phyloP scores from a whole-genome alignment of 2,329 filamentous ascomycete species.

The Lecanicillium sp. region DNA sequence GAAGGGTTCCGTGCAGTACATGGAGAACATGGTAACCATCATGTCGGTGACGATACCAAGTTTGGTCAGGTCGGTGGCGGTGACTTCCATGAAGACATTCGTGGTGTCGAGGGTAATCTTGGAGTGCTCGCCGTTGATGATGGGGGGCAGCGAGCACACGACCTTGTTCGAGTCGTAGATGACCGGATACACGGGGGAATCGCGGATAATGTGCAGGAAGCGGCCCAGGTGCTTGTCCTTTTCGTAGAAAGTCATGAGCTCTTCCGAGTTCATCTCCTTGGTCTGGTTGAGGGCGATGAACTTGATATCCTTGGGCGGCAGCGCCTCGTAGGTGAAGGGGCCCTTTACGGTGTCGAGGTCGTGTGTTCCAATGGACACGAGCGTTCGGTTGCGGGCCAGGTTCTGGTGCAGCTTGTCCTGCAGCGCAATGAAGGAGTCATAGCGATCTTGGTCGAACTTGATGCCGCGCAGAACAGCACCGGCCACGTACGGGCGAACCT shows the following conservation, averaged over 20 bases:
- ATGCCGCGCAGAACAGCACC: constrained; percentile 84
- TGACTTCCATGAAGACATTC: constrained; percentile 96
- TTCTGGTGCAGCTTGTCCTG: constrained; percentile 99
- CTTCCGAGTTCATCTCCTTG: constrained; percentile 75
- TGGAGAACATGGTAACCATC: constrained; percentile 94
- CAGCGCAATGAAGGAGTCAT: constrained; percentile 94
- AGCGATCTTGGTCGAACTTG: constrained; percentile 83
- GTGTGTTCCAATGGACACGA: constrained; percentile 97
- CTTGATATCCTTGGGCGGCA: constrained; percentile 83
- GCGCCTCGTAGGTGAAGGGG: constrained; percentile 93
- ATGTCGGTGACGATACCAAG: constrained; percentile 93
- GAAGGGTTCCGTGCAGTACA: constrained; percentile 81
- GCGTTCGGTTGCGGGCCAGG: constrained; percentile 80
- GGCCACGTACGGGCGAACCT: constrained; percentile 81
- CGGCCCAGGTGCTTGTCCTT: constrained; percentile 86
- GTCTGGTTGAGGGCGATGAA: constrained; percentile 89
- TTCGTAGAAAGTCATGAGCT: constrained; percentile 94
- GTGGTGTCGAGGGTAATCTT: constrained; percentile 89
- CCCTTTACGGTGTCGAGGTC: constrained; percentile 90
- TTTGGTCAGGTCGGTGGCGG: constrained; percentile 92
- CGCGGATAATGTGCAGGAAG: constrained; percentile 89
- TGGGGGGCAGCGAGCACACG: constrained; percentile 90
- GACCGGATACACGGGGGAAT: constrained; percentile 89
- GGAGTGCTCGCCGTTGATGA: constrained; percentile 95
- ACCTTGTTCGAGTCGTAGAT: constrained; percentile 83